Base-by-base conservation (phyloP, 2,329 filamentous ascomycete genomes). In the Aplosporella prunicola region DNA sequence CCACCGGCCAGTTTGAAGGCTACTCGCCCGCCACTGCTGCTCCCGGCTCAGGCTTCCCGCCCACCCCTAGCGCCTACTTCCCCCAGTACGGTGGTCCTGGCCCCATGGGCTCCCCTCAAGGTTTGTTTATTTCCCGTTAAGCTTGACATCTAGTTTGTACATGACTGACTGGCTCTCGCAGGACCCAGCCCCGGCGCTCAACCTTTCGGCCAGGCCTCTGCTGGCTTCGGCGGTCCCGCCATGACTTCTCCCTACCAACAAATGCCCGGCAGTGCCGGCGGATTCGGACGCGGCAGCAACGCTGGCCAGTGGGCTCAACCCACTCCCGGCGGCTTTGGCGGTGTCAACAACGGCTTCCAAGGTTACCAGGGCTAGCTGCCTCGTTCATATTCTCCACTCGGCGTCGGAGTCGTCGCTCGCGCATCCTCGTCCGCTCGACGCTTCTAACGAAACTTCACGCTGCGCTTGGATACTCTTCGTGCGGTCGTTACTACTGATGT, bases 71-170 rank as follows among this genome's bases (percentile, higher is more conserved):
- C 41, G 70, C 73, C 23, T 95, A 86, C 69, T 96, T 95, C 62
- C 87, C 89, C 48, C 91, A 96, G 65, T 96, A 96, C 58, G 81
- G 82, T 57, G 84, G 84, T 74, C 75, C 71, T 43, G 67, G 66
- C 48, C 68, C 72, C 17, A 78, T 80, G 71, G 38, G 38, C 20
- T 80, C 71, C 57, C 70, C 71, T 52, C 67, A 71, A 68, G 69
- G 67, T 67, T 52, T 52, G 61, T 52, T 48, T 44, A n/a, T n/a
- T n/a, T n/a, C n/a, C n/a, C n/a, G n/a, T n/a, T n/a, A n/a, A n/a
- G n/a, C n/a, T n/a, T n/a, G n/a, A n/a, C n/a, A n/a, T n/a, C n/a
- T n/a, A n/a, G n/a, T n/a, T 20, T n/a, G 3, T n/a, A 11, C 10
- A n/a, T 51, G 51, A 54, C 55, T 58, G 57, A 60, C 53, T 45